Percentiles rank a stretch among this genome's conserved stretches.
phyloP scores from a whole-genome alignment of 441 rosid species.

The Brassica hybrid region DNA sequence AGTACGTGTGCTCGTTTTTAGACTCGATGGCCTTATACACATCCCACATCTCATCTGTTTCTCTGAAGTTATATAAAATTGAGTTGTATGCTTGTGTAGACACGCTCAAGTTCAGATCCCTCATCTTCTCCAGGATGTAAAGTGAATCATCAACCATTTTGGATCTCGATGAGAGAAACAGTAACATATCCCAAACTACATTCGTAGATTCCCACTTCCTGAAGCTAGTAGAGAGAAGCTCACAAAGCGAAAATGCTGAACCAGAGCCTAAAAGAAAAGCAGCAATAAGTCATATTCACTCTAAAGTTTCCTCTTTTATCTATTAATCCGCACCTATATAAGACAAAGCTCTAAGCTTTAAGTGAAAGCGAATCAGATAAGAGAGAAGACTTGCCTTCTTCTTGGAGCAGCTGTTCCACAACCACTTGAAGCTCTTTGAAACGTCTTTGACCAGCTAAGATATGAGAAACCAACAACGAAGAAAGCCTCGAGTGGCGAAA shows the following conservation, averaged over 20 bases:
- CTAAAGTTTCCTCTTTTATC: not conserved
- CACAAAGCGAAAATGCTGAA: slow-evolving; percentile 66
- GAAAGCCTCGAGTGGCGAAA: slow-evolving; percentile 65
- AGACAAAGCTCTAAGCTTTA: not conserved
- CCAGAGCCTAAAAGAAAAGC: slow-evolving; percentile 63
- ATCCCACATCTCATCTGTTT: slow-evolving; percentile 67
- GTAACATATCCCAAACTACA: slow-evolving; percentile 72
- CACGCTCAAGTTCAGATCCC: slow-evolving; percentile 56
- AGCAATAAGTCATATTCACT: slow-evolving; percentile 48
- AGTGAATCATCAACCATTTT: slow-evolving; percentile 76
- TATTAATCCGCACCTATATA: not conserved
- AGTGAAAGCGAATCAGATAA: not conserved
- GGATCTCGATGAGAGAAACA: slow-evolving; percentile 68
- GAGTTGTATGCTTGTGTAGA: slow-evolving; percentile 70
- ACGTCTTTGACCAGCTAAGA: slow-evolving; percentile 54
- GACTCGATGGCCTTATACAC: slow-evolving; percentile 53
- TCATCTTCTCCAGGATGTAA: slow-evolving; percentile 72
- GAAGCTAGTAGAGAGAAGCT: slow-evolving; percentile 56
- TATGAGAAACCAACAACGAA: slow-evolving; percentile 56
- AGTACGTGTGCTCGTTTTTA: slow-evolving; percentile 57
- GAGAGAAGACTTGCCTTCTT: slow-evolving; percentile 53
- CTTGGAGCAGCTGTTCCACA: slow-evolving; percentile 55
- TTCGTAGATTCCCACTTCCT: slow-evolving; percentile 55
- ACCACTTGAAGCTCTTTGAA: slow-evolving; percentile 55
- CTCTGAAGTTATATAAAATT: slow-evolving; percentile 66